Base-by-base conservation (phyloP, 1,139 yeast species). In the Taphrina communis region DNA sequence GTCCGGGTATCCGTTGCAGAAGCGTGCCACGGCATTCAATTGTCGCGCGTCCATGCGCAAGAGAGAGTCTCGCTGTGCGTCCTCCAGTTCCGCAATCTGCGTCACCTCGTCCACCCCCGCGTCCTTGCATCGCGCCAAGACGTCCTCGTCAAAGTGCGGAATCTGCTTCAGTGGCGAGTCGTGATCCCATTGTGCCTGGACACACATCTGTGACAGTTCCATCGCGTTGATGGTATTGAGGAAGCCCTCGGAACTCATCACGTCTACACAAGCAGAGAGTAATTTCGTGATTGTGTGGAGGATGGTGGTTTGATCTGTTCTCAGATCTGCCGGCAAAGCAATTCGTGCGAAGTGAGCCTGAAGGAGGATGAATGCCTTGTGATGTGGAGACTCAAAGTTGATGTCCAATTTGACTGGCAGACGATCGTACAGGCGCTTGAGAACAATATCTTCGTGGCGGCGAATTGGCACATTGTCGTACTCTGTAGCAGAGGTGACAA, bases 1-100 rank as follows among this genome's bases (percentile, higher is more conserved):
- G 75, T 89, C 90, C 6, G 99, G 99, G 77, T 89, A 95, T 73
- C 84, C 86, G 78, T 94, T 94, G 69, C 92, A 96, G 80, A 94
- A 94, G 41, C 85, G 86, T 0, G 98, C 98, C 67, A 94, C 92
- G 38, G 82, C 82, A 53, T 82, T 82, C 74, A 85, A 79, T 19
- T 84, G 87, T 11, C 76, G 75, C 7, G 80, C 81, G 21, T 77
- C 77, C 75, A 91, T 79, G 48, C 84, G 85, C 70, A 93, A 79
- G 4, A 92, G 79, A 14, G 82, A 82, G 68, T 85, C 87, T 66
- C 97, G 83, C 70, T 86, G 88, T 0, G 87, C 90, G 75, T 81
- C 83, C 73, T 94, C 98, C 69, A 94, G 80, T 8, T 90, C 85
- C 88, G 93, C 88, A 57, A 94, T 83, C 77, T 93, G 98, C 75